A percentile compares a stretch with the other conserved stretches of the same genome.
These are phyloP conservation scores for Crucibulum laeve DNA, from an alignment of 768 basidiomycete genomes.

Conservation along the genomic window DNA sequence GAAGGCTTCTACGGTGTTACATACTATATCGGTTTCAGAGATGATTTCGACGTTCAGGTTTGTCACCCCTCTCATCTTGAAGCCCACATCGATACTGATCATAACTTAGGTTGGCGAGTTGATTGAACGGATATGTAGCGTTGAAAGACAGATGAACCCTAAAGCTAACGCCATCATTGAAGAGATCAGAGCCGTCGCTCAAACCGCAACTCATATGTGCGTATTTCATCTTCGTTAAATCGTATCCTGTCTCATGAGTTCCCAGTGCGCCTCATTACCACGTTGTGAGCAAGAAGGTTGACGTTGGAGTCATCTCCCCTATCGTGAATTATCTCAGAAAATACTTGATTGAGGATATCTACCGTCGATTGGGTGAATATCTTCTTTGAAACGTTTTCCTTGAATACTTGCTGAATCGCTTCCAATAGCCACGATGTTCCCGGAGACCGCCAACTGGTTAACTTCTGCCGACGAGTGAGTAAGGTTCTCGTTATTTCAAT, in stretches of 20 bases:
- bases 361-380: constrained; percentile 49
- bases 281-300: constrained; percentile 38
- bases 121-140: constrained; percentile 41
- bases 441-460: constrained; percentile 56
- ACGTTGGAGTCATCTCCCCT: constrained; percentile 25
- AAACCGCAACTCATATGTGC: constrained; percentile 53
- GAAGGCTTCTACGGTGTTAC: constrained; percentile 59
- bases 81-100: too few relatives aligned
- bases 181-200: constrained; percentile 37
- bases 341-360: constrained; percentile 58
- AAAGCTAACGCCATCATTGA: constrained; percentile 22
- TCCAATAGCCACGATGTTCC: constrained; percentile 50
- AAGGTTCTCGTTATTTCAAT: neutral
- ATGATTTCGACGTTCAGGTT: constrained; percentile 47
- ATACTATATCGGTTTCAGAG: constrained; percentile 60
- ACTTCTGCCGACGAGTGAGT: constrained; percentile 54
- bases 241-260: neutral
- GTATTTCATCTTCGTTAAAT: constrained; percentile 12
- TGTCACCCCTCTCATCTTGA: neutral
- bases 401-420: constrained; percentile 2
- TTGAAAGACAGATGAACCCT: constrained; percentile 41
- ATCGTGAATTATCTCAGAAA: constrained; percentile 39
- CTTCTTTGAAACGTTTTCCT: neutral
- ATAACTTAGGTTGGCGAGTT: constrained; percentile 36
- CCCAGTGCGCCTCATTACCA: constrained; percentile 55